Evolutionary conservation across 805 yeast species (phyloP), one percentile per base, ranked within the genome.

Genomic region (Candida boidinii): DNA sequence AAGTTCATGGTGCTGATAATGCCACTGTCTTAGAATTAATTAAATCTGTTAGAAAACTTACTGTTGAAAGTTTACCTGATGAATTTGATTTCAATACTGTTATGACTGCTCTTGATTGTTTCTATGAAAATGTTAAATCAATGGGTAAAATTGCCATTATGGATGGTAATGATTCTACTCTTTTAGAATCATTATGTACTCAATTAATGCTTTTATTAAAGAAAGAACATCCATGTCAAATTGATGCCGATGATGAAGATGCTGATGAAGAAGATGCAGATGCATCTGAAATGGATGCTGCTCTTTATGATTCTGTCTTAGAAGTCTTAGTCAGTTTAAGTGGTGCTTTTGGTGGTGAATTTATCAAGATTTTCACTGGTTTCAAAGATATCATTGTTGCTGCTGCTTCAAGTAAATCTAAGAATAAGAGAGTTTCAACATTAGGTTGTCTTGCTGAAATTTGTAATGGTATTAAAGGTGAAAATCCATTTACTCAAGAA

Each of bases 381-480:
- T 83, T 80, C 70, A 78, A 79, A 58, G 79, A 74, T 41, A 64
- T 70, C 34, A 65, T 88, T 33, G 56, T 72, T 37, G 51, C 67
- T 34, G 73, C 74, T 52, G 72, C 72, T 46, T 66, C 66, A 41
- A 72, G 79, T 37, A 76, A 76, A 56, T 73, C 80, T 33, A 73
- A 70, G 56, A 66, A 70, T 45, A 88, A 83, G 68, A 76, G 96
- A 56, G 81, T 83, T 21, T 70, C 82, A 34, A 79, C 94, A 29
- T 74, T 84, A 41, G 97, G 97, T 41, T 83, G 92, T 26, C 66
- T 86, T 41, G 96, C 97, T 29, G 98, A 90, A 58, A 78, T 92
- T 41, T 73, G 83, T 32, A 71, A 72, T 35, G 88, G 88, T 37
- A 63, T 92, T 67, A 76, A 79, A 51, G 62, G 63, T 24, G 48